Base-by-base conservation (phyloP, 768 basidiomycete genomes). In the Chiua virens region DNA sequence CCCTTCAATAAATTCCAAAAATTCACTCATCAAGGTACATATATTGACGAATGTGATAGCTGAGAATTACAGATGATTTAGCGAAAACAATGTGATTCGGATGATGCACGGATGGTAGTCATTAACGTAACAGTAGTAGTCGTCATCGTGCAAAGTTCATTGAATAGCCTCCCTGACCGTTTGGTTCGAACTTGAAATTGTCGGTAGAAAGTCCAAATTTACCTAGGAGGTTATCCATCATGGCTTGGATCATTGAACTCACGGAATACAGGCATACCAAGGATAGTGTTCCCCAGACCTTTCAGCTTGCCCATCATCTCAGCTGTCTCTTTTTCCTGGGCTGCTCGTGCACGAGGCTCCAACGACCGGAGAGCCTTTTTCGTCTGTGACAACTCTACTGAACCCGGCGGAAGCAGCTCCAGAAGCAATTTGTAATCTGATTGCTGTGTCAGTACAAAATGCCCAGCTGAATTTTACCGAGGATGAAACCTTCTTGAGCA, bases 241-340 rank as follows among this genome's bases (percentile, higher is more conserved):
- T 42, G 20, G 40, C 51, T 28, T 47, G 46, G 21, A 23, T 40
- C 10, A 25, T 32, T 18, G 36, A 41, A 36, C 15, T 44, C 44
- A 28, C 22, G 10, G 14, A 17, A 36, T 7, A 44, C 8, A 35
- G 38, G 58, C 79, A 49, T 61, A 85, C 96, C 95, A 18, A 99
- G 76, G 41, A 99, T 75, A 49, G 78, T 89, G 65, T 99, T 93
- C 2, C 96, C 96, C 8, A 99, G 69, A 5, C 87, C 89, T 66
- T 99, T 99, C 49, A 99, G 68, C 71, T 98, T 97, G 54, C 75
- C 82, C 62, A 98, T 51, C 91, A 98, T 97, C 71, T 98, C 96
- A 3, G 79, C 79, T 40, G 89, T 94, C 71, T 98, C 94, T 55
- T 73, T 75, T 69, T 92, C 89, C 71, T 93, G 90, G 15, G 89